phyloP scores from a whole-genome alignment of 805 yeast genomes.

The Kregervanrija delftensis region DNA sequence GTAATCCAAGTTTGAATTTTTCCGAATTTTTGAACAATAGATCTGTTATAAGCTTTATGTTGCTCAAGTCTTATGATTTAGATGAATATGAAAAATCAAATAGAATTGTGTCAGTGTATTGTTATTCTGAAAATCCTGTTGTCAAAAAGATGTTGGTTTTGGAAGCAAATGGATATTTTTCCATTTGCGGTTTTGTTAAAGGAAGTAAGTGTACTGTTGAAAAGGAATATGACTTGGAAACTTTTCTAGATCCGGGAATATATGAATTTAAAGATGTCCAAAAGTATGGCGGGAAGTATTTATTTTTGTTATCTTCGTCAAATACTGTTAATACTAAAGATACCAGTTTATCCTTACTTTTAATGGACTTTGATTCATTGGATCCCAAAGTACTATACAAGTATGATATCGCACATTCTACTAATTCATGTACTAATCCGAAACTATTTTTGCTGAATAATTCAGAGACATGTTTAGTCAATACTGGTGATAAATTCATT shows the following conservation, averaged over 20 bases:
- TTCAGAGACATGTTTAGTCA: background rate
- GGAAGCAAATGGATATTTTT: slow-evolving; percentile 39
- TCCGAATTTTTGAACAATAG: slow-evolving; percentile 16
- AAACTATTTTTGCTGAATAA: background rate
- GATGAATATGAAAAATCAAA: slow-evolving; percentile 23
- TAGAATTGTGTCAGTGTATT: slow-evolving; percentile 51
- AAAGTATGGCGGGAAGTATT: too few relatives aligned
- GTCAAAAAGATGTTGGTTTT: slow-evolving; percentile 36
- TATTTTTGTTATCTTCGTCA: background rate
- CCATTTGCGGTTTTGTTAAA: slow-evolving; percentile 28
- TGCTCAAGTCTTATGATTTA: slow-evolving; percentile 14
- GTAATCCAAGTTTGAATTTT: slow-evolving; percentile 40
- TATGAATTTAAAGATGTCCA: slow-evolving; percentile 1
- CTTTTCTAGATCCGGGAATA: background rate
- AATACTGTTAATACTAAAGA: background rate
- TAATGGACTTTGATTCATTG: background rate
- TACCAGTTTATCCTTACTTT: background rate
- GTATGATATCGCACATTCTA: too few relatives aligned
- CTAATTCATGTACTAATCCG: background rate
- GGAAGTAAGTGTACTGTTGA: slow-evolving; percentile 19
- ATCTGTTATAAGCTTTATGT: slow-evolving; percentile 8
- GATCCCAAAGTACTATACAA: background rate
- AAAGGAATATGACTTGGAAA: slow-evolving; percentile 1
- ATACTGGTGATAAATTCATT: slow-evolving; percentile 32
- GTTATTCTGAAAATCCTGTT: slow-evolving; percentile 36